Evolutionary conservation across 225 moss, liverwort and hornwort genomes (phyloP), one percentile per base, ranked within the genome.

Genomic region (Anthoceros angustus): DNA sequence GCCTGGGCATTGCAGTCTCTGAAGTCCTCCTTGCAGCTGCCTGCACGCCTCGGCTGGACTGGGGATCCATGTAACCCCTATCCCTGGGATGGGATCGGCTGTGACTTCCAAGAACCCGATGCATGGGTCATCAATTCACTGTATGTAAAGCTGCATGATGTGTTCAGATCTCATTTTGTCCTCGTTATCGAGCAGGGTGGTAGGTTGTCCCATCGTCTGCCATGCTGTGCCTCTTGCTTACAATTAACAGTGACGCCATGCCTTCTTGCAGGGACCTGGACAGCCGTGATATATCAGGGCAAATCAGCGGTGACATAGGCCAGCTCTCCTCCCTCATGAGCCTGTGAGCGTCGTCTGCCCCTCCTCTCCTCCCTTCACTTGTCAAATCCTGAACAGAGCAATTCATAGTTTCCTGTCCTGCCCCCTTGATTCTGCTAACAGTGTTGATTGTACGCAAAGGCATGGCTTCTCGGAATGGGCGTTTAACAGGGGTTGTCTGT

Each of bases 11-110:
- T 98, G 62, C 80, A 84, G 66, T 72, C 70, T 12, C 72, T 98
- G 39, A 98, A 87, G 20, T 79, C 69, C 40, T 79, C 66, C 0
- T 43, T 91, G 72, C 69, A 68, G 40, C 78, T 98, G 5, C 91
- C 95, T 2, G 63, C 85, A 20, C 85, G 95, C 40, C 71, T 98
- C 75, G 95, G 95, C 72, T 98, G 95, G 95, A 81, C 83, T 68
- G 95, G 95, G 61, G 95, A 98, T 70, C 95, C 95, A 50, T 98
- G 95, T 70, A 84, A 83, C 64, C 95, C 95, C 18, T 85, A 92
- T 76, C 84, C 92, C 40, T 98, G 95, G 95, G 75, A 74, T 43
- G 87, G 85, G 10, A 69, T 86, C 9, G 74, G 74, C 66, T 98
- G 95, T 40, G 73, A 63, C 15, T 76, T 83, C 45, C 80, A 86